Base-by-base conservation (phyloP, 2,329 filamentous ascomycete species). In the Coniochaeta prunicola region DNA sequence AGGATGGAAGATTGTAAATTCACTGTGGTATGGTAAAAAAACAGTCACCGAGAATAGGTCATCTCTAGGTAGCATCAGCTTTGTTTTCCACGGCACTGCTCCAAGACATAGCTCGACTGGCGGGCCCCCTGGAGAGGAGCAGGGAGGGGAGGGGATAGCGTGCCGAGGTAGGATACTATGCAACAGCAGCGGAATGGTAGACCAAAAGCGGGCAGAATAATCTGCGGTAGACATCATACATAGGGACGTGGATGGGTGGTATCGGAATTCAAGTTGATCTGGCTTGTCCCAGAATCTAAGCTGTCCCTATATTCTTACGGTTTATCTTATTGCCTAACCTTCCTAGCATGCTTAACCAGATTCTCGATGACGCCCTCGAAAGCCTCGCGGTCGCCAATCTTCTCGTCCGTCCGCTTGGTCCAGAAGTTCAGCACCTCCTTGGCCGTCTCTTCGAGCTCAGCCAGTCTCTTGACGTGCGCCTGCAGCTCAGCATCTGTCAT, bases 311-410 rank as follows among this genome's bases (percentile, higher is more conserved):
- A 40, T 40, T 17, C 36, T 40, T 40, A 21, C 45, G 6, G 9
- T 10, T 21, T 21, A 33, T 1, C 4, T 56, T 59, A 91, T 74
- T 92, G 94, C 69, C 91, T 83, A 59, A 91, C 86, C 75, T 92
- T 91, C 71, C 91, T 82, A 56, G 91, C 91, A 76, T 96, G 91
- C 72, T 92, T 94, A 48, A 97, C 93, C 64, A 97, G 74, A 72
- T 96, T 97, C 75, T 96, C 93, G 80, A 97, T 97, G 17, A 97
- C 93, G 0, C 91, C 92, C 71, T 97, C 93, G 71, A 97, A 94
- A 2, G 92, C 91, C 70, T 97, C 93, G 65, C 94, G 88, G 70
- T 97, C 93, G 42, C 90, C 90, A 63, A 96, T 77, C 67, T 93
- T 91, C 65, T 92, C 91, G 70, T 96, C 92, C 57, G 89, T 88